Evolutionary conservation across 2,329 filamentous ascomycete species (phyloP).

Genomic region (Claviceps sorghi): DNA sequence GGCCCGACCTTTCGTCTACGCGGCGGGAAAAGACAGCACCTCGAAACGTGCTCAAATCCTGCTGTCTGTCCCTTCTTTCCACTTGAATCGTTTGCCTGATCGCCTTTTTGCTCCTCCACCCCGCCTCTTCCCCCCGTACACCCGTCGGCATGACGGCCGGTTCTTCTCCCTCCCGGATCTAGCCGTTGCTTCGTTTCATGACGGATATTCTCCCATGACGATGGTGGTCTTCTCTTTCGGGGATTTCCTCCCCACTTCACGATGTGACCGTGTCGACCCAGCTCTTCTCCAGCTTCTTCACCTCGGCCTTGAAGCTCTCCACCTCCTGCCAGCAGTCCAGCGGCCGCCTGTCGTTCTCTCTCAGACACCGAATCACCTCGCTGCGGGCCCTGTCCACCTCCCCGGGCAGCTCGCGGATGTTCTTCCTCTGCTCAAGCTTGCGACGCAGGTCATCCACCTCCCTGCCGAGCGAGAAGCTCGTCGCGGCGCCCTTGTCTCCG

Average conservation of each 20-base stretch:
- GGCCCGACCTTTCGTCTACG: background rate
- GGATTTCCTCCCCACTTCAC: background rate
- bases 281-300: constrained; percentile 66
- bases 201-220: background rate
- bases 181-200: no score
- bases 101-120: no score
- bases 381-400: constrained; percentile 59
- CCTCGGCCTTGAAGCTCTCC: constrained; percentile 77
- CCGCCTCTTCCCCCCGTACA: no score
- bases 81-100: background rate
- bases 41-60: background rate
- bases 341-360: constrained; percentile 71
- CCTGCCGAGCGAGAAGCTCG: constrained; percentile 37
- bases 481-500: constrained; percentile 10
- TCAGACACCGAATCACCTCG: constrained; percentile 65
- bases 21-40: background rate
- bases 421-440: constrained; percentile 47
- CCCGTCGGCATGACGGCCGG: no score
- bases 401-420: constrained; percentile 54
- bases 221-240: background rate
- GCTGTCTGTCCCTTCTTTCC: background rate
- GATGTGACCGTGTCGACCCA: constrained; percentile 73
- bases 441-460: constrained; percentile 44
- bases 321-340: constrained; percentile 93
- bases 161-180: no score